Base-by-base conservation (phyloP, 139 green algal genomes). In the Parachlorella kessleri region DNA sequence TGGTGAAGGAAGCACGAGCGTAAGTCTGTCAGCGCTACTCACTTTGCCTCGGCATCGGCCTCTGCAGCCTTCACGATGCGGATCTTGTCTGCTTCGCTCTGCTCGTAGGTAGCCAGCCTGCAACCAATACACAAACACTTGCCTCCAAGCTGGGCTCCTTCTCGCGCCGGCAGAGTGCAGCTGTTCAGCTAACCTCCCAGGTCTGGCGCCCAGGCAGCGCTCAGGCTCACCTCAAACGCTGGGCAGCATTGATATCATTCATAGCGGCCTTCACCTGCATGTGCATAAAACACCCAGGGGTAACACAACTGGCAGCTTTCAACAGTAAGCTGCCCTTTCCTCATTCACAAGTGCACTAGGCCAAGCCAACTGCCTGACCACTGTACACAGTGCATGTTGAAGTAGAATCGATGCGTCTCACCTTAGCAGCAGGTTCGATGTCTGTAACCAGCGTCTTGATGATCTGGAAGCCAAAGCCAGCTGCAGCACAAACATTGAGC, bases 1-100 rank as follows among this genome's bases (percentile, higher is more conserved):
- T n/a, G n/a, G n/a, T n/a, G n/a, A n/a, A n/a, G n/a, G n/a, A n/a
- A n/a, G n/a, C n/a, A n/a, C n/a, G n/a, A n/a, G n/a, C n/a, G n/a
- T n/a, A n/a, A n/a, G n/a, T n/a, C n/a, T n/a, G n/a, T n/a, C n/a
- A 59, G 21, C 21, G 21, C 14, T 18, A 59, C 48, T 14, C 21
- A 59, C 90, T 99, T 99, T 64, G 92, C 87, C 85, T 99, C 96
- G 14, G 96, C 95, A 59, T 98, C 96, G 6, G 91, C 96, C 87
- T 99, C 95, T 1, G 96, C 96, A 1, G 88, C 88, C 84, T 98
- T 98, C 9, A 97, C 90, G 23, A 95, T 86, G 23, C 55, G 78
- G 24, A 98, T 88, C 90, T 98, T 96, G 30, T 93, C 87, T 0
- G 93, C 93, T 84, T 97, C 93, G 32, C 37, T 72, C 76, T 95